phyloP scores from a whole-genome alignment of 495 filamentous ascomycete genomes.

The Oidiodendron maius region DNA sequence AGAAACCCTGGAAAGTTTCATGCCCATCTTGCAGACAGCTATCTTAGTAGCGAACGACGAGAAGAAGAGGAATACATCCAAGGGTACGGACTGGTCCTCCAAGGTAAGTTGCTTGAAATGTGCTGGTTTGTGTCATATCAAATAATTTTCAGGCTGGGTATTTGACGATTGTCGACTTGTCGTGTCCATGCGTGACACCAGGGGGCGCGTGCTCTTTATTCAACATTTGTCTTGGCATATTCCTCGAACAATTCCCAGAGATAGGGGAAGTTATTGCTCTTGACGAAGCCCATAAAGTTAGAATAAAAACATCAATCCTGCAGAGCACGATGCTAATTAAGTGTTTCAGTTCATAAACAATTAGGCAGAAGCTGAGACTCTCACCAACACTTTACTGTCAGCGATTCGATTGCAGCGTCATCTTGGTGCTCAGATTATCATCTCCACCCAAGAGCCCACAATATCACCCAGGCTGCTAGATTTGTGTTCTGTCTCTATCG shows the following conservation, averaged over 20 bases:
- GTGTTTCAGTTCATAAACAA: slow-evolving; percentile 42
- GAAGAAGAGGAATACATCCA: slow-evolving; percentile 1
- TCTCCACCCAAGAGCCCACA: slow-evolving; percentile 77
- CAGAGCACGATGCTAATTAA: neutral
- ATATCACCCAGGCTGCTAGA: slow-evolving; percentile 63
- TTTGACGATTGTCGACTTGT: slow-evolving; percentile 70
- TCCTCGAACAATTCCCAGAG: slow-evolving; percentile 43
- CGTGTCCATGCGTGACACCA: slow-evolving; percentile 61
- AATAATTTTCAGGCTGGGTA: slow-evolving; percentile 32
- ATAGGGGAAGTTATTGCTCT: slow-evolving; percentile 40
- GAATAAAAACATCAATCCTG: neutral
- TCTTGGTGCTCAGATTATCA: slow-evolving; percentile 55
- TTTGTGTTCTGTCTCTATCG: slow-evolving; percentile 65
- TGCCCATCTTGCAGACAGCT: slow-evolving; percentile 27
- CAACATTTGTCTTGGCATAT: slow-evolving; percentile 58
- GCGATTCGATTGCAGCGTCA: slow-evolving; percentile 68
- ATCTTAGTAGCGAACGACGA: neutral
- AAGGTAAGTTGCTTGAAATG: too few species aligned
- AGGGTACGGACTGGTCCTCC: slow-evolving; percentile 30
- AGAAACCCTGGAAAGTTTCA: slow-evolving; percentile 53
- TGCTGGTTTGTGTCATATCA: too few species aligned
- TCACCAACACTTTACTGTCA: slow-evolving; percentile 61
- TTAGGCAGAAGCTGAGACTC: slow-evolving; percentile 33
- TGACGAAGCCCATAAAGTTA: slow-evolving; percentile 31
- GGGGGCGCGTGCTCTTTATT: slow-evolving; percentile 64